Percentiles rank a stretch among this genome's conserved stretches.
phyloP scores from a whole-genome alignment of 1,139 yeast species.

The Candida sp. region DNA sequence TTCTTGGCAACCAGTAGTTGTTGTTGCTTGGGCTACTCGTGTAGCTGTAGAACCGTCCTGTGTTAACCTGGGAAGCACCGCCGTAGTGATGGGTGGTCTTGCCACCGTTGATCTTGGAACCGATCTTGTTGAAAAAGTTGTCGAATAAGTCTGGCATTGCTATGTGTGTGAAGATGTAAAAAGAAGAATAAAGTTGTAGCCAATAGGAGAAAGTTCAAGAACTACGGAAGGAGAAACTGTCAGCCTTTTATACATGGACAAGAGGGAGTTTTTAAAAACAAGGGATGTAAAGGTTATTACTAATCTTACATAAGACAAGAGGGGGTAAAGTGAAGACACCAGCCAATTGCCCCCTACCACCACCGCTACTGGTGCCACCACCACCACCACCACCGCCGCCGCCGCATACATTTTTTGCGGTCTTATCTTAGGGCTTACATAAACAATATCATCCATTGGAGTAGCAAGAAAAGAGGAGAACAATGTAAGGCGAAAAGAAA shows the following conservation, averaged over 20 bases:
- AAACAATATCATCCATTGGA: background rate
- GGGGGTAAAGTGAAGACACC: background rate
- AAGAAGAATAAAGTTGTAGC: too few relatives aligned
- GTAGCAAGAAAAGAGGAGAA: background rate
- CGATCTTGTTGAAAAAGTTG: conserved; percentile 37
- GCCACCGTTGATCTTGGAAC: conserved; percentile 38
- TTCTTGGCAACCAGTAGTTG: conserved; percentile 42
- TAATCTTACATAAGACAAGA: background rate
- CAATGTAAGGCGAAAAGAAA: background rate
- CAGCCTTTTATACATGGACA: too few relatives aligned
- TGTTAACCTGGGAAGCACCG: conserved; percentile 37
- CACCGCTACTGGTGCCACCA: too few relatives aligned
- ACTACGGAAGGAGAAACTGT: too few relatives aligned
- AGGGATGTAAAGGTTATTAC: too few relatives aligned
- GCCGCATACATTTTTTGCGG: background rate
- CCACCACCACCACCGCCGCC: background rate
- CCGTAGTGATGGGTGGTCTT: conserved; percentile 34
- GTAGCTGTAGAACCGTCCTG: conserved; percentile 42
- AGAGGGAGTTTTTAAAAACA: too few relatives aligned
- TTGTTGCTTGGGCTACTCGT: conserved; percentile 41
- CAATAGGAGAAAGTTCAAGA: background rate
- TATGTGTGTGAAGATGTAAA: background rate
- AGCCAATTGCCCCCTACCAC: background rate
- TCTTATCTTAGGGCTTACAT: too few relatives aligned
- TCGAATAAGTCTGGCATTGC: conserved; percentile 54